Conservation (phyloP, 140 eudicot genomes). For the Artemisia princeps region DNA sequence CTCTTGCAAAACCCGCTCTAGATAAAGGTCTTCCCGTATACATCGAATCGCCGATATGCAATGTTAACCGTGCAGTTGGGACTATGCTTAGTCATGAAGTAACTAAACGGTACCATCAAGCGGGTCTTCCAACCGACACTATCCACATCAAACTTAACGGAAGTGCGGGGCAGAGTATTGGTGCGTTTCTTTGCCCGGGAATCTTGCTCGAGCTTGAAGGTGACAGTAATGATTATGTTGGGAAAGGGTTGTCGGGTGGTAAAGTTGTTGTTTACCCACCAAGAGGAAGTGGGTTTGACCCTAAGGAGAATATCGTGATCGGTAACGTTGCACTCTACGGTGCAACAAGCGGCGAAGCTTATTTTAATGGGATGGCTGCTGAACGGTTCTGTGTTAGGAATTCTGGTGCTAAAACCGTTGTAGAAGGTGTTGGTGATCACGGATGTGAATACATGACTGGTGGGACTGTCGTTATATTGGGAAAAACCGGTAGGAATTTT, state of each 20-base stretch:
- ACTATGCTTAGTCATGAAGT: constrained; percentile 99
- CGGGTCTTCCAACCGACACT: constrained; percentile 80
- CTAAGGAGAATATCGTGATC: constrained; percentile 83
- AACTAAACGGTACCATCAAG: constrained; percentile 65
- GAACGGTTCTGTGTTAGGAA: constrained; percentile 94
- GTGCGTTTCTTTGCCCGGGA: constrained; percentile 92
- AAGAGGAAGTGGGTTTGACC: constrained; percentile 74
- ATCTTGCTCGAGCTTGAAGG: constrained; percentile 91
- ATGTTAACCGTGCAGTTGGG: constrained; percentile 90
- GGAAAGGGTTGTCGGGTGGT: constrained; percentile 94
- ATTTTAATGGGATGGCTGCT: constrained; percentile 98
- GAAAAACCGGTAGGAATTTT: constrained; percentile 91
- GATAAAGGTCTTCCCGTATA: constrained; percentile 79
- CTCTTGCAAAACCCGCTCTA: constrained; percentile 68
- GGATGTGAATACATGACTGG: constrained; percentile 99
- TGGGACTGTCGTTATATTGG: constrained; percentile 79
- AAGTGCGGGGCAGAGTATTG: constrained; percentile 97
- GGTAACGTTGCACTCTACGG: constrained; percentile 99
- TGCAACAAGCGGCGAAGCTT: constrained; percentile 87
- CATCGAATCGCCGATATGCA: constrained; percentile 76
- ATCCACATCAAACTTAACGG: constrained; percentile 82
- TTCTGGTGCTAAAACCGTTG: constrained; percentile 93
- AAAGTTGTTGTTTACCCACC: constrained; percentile 91
- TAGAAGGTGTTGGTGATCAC: constrained; percentile 98
- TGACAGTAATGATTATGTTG: constrained; percentile 95